phyloP scores from a whole-genome alignment of 768 basidiomycete genomes.

The Lactarius quietus region DNA sequence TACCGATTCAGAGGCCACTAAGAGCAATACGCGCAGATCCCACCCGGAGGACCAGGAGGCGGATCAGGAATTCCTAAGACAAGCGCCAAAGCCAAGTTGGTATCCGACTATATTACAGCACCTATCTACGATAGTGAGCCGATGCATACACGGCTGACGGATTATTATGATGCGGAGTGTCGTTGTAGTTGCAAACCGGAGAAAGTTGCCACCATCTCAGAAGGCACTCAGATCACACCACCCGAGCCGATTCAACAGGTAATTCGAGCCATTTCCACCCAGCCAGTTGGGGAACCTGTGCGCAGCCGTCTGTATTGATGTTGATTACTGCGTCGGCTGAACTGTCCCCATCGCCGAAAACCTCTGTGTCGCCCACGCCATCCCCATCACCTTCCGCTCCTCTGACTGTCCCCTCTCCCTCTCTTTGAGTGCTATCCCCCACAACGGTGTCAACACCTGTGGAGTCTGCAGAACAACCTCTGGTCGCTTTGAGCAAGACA shows the following conservation, averaged over 20 bases:
- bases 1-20: constrained; percentile 30
- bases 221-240: constrained; percentile 11
- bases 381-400: constrained; percentile 32
- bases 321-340: constrained; percentile 32
- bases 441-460: constrained; percentile 15
- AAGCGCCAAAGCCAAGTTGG: constrained; percentile 31
- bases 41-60: too few species aligned
- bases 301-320: constrained; percentile 41
- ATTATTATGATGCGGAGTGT: constrained; percentile 48
- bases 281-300: constrained; percentile 11
- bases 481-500: constrained; percentile 34
- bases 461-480: constrained; percentile 21
- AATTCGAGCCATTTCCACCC: constrained; percentile 24
- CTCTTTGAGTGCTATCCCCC: constrained; percentile 32
- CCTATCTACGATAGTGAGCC: constrained; percentile 39
- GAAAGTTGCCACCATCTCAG: constrained; percentile 10
- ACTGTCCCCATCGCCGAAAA: constrained; percentile 35
- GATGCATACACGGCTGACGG: constrained; percentile 52
- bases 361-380: constrained; percentile 32
- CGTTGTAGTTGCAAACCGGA: constrained; percentile 29
- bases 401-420: constrained; percentile 31
- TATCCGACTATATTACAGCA: constrained; percentile 44
- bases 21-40: too few species aligned
- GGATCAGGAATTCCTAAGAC: constrained; percentile 21
- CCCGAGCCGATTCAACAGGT: constrained; percentile 34